Evolutionary conservation across 108 stramenopile genomes (phyloP), one percentile per base, ranked within the genome.

Genomic region (Licmophora abbreviata): DNA sequence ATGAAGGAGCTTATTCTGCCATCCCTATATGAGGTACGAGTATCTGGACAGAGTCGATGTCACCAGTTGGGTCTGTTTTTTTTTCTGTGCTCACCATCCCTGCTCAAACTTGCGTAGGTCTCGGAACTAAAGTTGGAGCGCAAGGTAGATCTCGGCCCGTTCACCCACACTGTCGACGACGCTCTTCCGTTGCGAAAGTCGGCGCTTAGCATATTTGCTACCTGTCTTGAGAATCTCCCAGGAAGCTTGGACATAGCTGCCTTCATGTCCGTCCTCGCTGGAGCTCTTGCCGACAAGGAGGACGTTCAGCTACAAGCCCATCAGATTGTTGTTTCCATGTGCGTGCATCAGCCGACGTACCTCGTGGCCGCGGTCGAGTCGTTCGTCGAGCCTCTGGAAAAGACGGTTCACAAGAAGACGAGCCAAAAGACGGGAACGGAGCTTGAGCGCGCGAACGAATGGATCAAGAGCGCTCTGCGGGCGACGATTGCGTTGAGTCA

Each of bases 81-180:
- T n/a, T n/a, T n/a, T n/a, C n/a, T n/a, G n/a, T n/a, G n/a, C n/a
- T n/a, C n/a, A n/a, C n/a, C n/a, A n/a, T n/a, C n/a, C n/a, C n/a
- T n/a, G n/a, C n/a, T n/a, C n/a, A n/a, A n/a, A n/a, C n/a, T n/a
- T n/a, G n/a, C n/a, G n/a, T n/a, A n/a, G n/a, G n/a, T 92, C 23
- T 71, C 92, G 29, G 58, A 70, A 33, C 70, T 95, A 23, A 87
- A 92, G 58, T 45, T 93, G 58, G 74, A 93, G 50, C 73, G 96
- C 23, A 77, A 79, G 48, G 89, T 99, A 28, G 94, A 99, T 62
- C 82, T 99, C 33, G 97, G 97, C 11, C 97, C 97, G 12, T 99
- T 99, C 81, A 99, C 90, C 58, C 96, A 97, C 52, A 92, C 68
- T 20, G 95, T 98, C 17, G 97, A 99, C 64, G 96, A 97, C 42